phyloP scores from a whole-genome alignment of 108 stramenopile genomes.

The Asterionellopsis glacialis region DNA sequence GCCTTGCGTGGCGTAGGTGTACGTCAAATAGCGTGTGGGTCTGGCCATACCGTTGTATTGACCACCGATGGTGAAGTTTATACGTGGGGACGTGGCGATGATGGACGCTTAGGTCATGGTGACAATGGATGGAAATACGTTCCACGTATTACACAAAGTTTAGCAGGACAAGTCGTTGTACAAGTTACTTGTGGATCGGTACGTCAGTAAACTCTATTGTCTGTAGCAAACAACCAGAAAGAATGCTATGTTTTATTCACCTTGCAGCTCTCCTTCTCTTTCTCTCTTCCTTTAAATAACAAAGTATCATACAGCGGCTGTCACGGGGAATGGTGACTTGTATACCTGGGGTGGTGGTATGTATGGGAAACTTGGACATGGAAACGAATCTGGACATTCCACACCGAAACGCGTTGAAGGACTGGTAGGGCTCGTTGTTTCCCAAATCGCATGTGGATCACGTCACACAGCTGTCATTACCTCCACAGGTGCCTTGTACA shows the following conservation, averaged over 20 bases:
- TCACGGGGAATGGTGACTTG: constrained; percentile 85
- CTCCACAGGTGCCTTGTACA: constrained; percentile 72
- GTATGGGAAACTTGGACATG: constrained; percentile 96
- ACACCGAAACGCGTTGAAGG: constrained; percentile 86
- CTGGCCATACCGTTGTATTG: constrained; percentile 90
- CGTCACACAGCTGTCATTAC: constrained; percentile 90
- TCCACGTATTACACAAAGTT: constrained; percentile 74
- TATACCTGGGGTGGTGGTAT: constrained; percentile 94
- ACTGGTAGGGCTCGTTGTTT: constrained; percentile 68
- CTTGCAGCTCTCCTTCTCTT: not conserved
- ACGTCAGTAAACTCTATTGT: too few species aligned
- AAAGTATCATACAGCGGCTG: constrained; percentile 94
- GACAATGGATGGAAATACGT: constrained; percentile 97
- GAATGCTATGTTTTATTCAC: not conserved
- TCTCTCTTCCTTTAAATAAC: not conserved
- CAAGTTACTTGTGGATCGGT: constrained; percentile 86
- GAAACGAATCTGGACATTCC: constrained; percentile 90
- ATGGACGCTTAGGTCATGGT: constrained; percentile 91
- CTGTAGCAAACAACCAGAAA: too few species aligned
- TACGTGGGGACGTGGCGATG: constrained; percentile 89
- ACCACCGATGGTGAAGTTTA: constrained; percentile 92
- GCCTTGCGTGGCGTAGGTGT: constrained; percentile 88
- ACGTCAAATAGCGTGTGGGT: constrained; percentile 89
- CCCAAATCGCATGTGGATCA: constrained; percentile 90
- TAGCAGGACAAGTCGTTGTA: constrained; percentile 75